Evolutionary conservation across 176 grass and related monocot species (phyloP).

Genomic region (Miscanthus lutarioriparius): DNA sequence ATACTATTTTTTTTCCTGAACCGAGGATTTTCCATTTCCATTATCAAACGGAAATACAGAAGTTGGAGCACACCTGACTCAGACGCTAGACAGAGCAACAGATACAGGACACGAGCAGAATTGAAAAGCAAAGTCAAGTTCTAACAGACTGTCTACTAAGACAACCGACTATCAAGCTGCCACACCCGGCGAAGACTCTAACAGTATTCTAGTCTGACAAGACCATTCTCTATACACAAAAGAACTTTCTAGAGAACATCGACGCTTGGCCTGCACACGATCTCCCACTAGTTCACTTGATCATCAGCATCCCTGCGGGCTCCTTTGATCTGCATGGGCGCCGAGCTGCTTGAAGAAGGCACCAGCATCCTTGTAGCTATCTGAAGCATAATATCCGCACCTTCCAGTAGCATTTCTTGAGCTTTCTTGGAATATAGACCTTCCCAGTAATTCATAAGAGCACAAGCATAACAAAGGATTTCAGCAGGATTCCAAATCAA

Average conservation of each 20-base stretch:
- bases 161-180: background rate
- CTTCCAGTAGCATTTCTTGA: background rate
- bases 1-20: background rate
- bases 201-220: background rate
- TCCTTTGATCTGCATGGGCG: background rate
- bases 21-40: background rate
- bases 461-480: background rate
- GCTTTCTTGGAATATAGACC: background rate
- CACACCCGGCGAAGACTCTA: background rate
- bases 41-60: background rate
- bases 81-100: background rate
- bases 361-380: background rate
- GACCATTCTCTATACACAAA: background rate
- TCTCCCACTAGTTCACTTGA: background rate
- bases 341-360: background rate
- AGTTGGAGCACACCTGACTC: background rate
- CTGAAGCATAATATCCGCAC: background rate
- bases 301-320: background rate
- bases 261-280: background rate
- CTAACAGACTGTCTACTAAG: background rate
- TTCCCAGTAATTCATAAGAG: background rate
- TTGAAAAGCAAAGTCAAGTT: background rate
- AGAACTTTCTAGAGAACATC: background rate
- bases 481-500: background rate
- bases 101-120: background rate